Evolutionary conservation across 2,329 filamentous ascomycete species (phyloP), one percentile per base, ranked within the genome.

Genomic region (Fusarium praegraminearum): DNA sequence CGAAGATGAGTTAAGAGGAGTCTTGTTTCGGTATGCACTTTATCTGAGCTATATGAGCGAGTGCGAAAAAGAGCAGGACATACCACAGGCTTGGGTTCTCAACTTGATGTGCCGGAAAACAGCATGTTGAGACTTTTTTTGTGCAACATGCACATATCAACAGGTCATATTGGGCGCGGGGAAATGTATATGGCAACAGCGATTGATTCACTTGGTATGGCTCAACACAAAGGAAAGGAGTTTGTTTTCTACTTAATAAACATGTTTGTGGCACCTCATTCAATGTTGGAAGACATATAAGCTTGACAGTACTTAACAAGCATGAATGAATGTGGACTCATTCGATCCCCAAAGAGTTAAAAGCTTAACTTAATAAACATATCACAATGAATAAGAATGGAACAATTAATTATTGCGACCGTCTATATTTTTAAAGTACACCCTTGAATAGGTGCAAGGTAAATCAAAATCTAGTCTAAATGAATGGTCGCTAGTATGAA

Each of bases 11-110:
- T 44, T 80, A 22, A 70, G 73, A 36, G 70, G 70, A 36, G 70
- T 72, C 5, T 52, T 79, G 70, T 80, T 80, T 57, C 74, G 78
- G 46, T 80, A 79, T 69, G 75, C 78, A 3, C 61, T 80, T 54
- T 80, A 79, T 47, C 55, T 80, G 53, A 80, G 78, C 59, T 80
- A 80, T 35, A 35, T 71, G n/a, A 67, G 73, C 18, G 57, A 57
- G 9, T 72, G 74, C 5, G 62, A 71, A 22, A 69, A 62, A 10
- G 73, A 75, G 40, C 67, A 70, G 9, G 72, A 74, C 32, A 62
- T 70, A n/a, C 76, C 76, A 15, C 76, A 78, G 32, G 57, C 77
- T 47, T 78, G 78, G 76, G 75, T 80, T 8, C 68, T 78, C 45
- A 62, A 76, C 44, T 45, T 71, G 32, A 62, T 70, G 24, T 71